Evolutionary conservation across 164 flowering plant genomes (phyloP), one percentile per base, ranked within the genome.

Genomic region (Umbilicus rupestris): DNA sequence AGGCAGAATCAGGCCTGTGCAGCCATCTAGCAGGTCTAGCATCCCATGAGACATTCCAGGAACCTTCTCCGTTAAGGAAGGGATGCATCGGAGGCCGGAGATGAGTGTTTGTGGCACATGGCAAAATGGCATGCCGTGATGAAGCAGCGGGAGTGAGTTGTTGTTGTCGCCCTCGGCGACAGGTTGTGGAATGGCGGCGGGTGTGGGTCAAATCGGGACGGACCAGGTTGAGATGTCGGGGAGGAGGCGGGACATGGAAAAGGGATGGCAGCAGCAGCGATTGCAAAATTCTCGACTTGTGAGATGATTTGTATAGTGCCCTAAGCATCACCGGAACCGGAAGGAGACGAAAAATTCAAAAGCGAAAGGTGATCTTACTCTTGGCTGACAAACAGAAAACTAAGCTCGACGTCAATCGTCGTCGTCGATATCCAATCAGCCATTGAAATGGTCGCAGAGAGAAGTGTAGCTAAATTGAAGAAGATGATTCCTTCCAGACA

Each of bases 21-120:
- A 91, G 78, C 97, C 97, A 91, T 65, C 97, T 72, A 7, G 97
- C 97, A 6, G 97, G 97, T 8, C 97, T 65, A 0, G 83, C 83
- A 64, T 88, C 97, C 84, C 85, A 85, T 5, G 88, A 86, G 20
- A 79, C 97, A 68, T 88, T 91, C 95, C 95, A 91, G 6, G 95
- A 88, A 4, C 96, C 97, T 66, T 88, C 97, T 2, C 90, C 97
- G 33, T 72, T 81, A 73, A 46, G 72, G 22, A 50, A 50, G 1
- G 57, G 57, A 50, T 50, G 57, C 57, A 50, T 50, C 26, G 14
- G 57, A 15, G 57, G 57, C 29, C 57, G 57, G 1, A 50, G 10
- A 50, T 50, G 57, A 24, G 28, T 16, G 22, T 50, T 50, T 10
- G 57, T 50, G 1, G 57, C 28, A 22, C 57, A 50, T 20, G 57